Conservation (phyloP, 2,329 filamentous ascomycete genomes). For the Colletotrichum orbiculare region DNA sequence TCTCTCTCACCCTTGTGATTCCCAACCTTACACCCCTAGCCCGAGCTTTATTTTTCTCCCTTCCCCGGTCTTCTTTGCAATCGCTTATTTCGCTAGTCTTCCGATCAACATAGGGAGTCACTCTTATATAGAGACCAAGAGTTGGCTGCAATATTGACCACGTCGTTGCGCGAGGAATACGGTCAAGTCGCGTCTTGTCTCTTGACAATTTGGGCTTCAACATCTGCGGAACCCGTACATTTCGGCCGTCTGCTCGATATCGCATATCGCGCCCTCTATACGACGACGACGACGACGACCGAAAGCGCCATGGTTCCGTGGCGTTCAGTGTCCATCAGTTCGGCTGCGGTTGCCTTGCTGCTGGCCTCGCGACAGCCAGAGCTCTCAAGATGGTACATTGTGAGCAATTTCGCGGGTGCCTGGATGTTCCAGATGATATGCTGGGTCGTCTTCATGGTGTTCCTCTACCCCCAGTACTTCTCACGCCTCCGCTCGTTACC, state of each 20-base stretch:
- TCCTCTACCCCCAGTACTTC: conserved; percentile 61
- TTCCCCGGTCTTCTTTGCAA: background rate
- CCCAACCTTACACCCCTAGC: conserved; percentile 16
- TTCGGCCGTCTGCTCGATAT: background rate
- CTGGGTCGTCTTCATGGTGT: conserved; percentile 54
- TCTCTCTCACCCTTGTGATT: conserved; percentile 3
- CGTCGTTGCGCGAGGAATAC: no score
- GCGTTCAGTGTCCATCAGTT: conserved; percentile 29
- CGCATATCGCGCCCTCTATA: background rate
- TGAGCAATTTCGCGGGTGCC: conserved; percentile 46
- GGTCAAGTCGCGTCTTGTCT: no score
- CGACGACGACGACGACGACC: conserved; percentile 1
- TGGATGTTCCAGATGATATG: conserved; percentile 50
- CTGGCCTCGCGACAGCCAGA: conserved; percentile 28
- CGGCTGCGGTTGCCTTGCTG: conserved; percentile 22
- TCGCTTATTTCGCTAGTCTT: background rate
- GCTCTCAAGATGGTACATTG: conserved; percentile 46
- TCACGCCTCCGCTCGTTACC: conserved; percentile 63
- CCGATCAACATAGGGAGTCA: background rate
- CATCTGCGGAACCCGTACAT: no score
- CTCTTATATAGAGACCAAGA: no score
- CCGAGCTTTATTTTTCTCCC: conserved; percentile 4
- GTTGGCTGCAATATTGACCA: no score
- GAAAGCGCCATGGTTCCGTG: conserved; percentile 28
- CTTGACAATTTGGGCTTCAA: no score